Conservation (phyloP, 2,329 filamentous ascomycete species). For the Macrophomina tecta region DNA sequence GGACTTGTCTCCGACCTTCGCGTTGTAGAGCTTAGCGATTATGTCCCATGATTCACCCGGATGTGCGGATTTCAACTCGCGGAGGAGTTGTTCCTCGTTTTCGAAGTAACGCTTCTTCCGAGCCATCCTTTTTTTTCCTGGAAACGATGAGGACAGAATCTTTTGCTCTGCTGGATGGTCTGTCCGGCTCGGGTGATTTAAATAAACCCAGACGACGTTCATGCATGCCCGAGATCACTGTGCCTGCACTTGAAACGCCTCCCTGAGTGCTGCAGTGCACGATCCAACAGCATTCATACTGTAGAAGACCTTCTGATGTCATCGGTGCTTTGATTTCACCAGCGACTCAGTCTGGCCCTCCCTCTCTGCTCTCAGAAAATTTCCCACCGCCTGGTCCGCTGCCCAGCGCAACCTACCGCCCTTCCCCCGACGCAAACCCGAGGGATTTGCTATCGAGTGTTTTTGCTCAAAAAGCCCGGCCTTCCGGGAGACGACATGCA, state of each 20-base stretch:
- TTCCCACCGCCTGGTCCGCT: not conserved
- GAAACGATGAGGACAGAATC: too few relatives aligned
- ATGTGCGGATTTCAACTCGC: not conserved
- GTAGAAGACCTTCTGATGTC: not conserved
- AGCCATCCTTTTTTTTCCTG: not conserved
- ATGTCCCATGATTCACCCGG: not conserved
- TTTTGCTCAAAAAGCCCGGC: not conserved
- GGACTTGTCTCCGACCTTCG: not conserved
- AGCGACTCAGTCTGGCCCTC: not conserved
- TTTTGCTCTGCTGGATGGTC: not conserved
- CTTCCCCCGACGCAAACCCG: not conserved
- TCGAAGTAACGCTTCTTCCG: not conserved
- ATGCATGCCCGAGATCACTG: not conserved
- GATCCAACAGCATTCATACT: not conserved
- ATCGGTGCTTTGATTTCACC: not conserved
- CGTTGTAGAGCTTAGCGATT: not conserved
- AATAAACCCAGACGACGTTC: too few relatives aligned
- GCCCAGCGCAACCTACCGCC: not conserved
- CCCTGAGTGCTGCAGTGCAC: not conserved
- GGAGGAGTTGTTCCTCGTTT: not conserved
- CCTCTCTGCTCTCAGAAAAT: not conserved
- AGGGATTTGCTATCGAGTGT: too few relatives aligned
- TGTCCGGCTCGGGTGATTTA: too few relatives aligned
- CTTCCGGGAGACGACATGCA: not conserved
- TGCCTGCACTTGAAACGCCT: not conserved